phyloP scores from a whole-genome alignment of 768 basidiomycete species.

The Boletus pseudo-olivaceus region DNA sequence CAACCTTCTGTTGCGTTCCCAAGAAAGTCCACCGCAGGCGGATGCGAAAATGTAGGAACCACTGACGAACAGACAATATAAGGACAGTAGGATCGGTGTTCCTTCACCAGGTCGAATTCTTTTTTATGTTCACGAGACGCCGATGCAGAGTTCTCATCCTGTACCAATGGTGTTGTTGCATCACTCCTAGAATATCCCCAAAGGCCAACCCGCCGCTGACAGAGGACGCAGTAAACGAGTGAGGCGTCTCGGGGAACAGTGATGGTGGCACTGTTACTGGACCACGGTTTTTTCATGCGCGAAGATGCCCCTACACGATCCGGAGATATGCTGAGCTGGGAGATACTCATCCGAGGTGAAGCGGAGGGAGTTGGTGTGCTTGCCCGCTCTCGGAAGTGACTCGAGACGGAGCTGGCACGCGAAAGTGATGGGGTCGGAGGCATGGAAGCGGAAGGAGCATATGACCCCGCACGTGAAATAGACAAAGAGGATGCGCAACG shows the following conservation, averaged over 20 bases:
- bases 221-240: slow-evolving; percentile 62
- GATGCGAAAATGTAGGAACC: slow-evolving; percentile 51
- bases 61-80: slow-evolving; percentile 70
- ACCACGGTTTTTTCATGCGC: slow-evolving; percentile 6
- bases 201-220: slow-evolving; percentile 74
- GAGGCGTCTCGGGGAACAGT: slow-evolving; percentile 39
- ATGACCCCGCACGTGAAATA: slow-evolving; percentile 24
- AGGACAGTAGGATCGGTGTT: slow-evolving; percentile 86
- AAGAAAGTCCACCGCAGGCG: slow-evolving; percentile 22
- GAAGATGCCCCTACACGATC: slow-evolving; percentile 6
- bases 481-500: slow-evolving; percentile 18
- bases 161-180: background rate
- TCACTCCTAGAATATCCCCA: slow-evolving; percentile 60
- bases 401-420: slow-evolving; percentile 31
- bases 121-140: slow-evolving; percentile 32
- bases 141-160: slow-evolving; percentile 16
- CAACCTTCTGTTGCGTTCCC: slow-evolving; percentile 59
- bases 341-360: slow-evolving; percentile 22
- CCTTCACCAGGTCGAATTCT: slow-evolving; percentile 71
- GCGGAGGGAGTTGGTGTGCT: slow-evolving; percentile 22
- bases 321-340: slow-evolving; percentile 15
- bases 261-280: background rate
- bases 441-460: slow-evolving; percentile 26
- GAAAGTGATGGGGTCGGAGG: slow-evolving; percentile 33
- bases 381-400: slow-evolving; percentile 15